Percentiles rank a stretch among this genome's conserved stretches.
Conservation (phyloP, 441 rosid species). For the Pelargonium citronellum region DNA sequence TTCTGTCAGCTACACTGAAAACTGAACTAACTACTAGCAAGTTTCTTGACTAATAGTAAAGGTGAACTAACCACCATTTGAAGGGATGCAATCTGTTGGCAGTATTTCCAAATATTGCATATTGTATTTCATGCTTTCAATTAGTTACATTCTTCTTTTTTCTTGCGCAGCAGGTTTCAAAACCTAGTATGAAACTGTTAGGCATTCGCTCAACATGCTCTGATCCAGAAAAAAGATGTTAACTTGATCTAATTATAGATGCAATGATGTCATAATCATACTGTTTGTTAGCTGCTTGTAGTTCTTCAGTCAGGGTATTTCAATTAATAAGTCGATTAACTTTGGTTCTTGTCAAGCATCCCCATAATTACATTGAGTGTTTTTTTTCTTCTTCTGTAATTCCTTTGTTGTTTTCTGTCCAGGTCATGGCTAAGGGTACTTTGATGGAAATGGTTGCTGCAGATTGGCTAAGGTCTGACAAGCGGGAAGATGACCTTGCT, state of each 20-base stretch:
- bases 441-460: constrained; percentile 97
- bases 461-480: constrained; percentile 91
- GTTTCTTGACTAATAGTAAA: no score
- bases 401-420: constrained; percentile 19
- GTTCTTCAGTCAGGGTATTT: constrained; percentile 10
- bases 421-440: constrained; percentile 82
- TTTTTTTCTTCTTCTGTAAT: constrained; percentile 8
- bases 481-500: constrained; percentile 86
- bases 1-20: constrained; percentile 11
- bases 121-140: not conserved
- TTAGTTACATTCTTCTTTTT: not conserved
- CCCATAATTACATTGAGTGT: constrained; percentile 3
- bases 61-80: not conserved
- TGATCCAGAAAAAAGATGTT: no score
- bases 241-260: no score
- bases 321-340: constrained; percentile 1
- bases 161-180: not conserved
- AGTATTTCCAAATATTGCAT: not conserved
- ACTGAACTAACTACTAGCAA: not conserved
- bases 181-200: not conserved
- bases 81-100: not conserved
- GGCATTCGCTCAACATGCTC: no score
- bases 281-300: constrained; percentile 12
- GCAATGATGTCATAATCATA: not conserved
- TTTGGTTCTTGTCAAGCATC: constrained; percentile 5